These are phyloP conservation scores for Capsicum pubescens DNA, from an alignment of 257 asterid genomes.

Conservation along the genomic window DNA sequence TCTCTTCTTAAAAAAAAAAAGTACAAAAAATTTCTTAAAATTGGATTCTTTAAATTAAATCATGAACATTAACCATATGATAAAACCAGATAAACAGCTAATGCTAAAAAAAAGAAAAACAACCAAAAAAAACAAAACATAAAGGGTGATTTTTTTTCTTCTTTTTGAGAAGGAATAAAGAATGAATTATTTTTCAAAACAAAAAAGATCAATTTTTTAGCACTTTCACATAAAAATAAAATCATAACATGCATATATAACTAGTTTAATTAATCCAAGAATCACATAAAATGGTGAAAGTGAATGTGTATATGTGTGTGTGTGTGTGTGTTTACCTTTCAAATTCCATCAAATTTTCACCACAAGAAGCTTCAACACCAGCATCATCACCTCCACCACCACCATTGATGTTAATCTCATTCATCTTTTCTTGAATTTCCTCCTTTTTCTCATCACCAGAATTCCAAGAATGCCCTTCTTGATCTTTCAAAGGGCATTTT, in stretches of 20 bases:
- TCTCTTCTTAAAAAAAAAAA: too few relatives aligned
- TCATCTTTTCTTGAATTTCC: background rate
- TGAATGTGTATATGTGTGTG: too few relatives aligned
- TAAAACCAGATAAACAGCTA: too few relatives aligned
- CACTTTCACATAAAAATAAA: too few relatives aligned
- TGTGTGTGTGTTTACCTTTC: conserved; percentile 46
- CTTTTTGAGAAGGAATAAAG: too few relatives aligned
- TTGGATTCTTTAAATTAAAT: too few relatives aligned
- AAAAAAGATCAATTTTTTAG: background rate
- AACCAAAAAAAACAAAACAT: background rate
- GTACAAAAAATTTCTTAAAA: too few relatives aligned
- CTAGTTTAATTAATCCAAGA: background rate
- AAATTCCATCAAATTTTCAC: conserved; percentile 41
- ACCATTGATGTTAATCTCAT: background rate
- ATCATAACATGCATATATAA: background rate
- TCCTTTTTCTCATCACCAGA: conserved; percentile 19
- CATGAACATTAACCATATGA: too few relatives aligned
- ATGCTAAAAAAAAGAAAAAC: too few relatives aligned
- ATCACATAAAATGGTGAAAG: background rate
- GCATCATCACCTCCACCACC: background rate
- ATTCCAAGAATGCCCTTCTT: conserved; percentile 25
- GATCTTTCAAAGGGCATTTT: conserved; percentile 33
- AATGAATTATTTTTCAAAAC: too few relatives aligned
- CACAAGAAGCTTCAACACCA: conserved; percentile 31
- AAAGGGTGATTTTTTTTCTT: background rate